Conservation (phyloP, 768 basidiomycete genomes). For the Tremella yokohamensis region DNA sequence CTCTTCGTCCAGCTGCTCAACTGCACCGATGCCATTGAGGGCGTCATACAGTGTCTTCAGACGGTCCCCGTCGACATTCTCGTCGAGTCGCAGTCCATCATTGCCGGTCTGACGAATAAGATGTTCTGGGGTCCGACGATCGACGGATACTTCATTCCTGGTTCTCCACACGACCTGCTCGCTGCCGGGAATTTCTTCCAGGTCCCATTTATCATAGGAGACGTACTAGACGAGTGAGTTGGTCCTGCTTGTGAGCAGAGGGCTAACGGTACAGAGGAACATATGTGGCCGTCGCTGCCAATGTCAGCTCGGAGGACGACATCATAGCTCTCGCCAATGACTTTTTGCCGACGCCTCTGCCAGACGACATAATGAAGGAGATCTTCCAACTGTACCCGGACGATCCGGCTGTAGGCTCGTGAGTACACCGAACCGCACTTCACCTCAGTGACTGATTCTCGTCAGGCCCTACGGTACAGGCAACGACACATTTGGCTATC, state of each 20-base stretch:
- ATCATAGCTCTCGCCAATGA: background rate
- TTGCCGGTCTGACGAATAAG: background rate
- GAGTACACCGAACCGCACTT: slow-evolving; percentile 1
- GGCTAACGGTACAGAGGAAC: background rate
- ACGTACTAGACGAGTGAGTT: slow-evolving; percentile 47
- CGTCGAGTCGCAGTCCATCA: slow-evolving; percentile 7
- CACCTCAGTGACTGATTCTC: background rate
- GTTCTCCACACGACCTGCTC: slow-evolving; percentile 36
- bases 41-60: slow-evolving; percentile 32
- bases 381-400: slow-evolving; percentile 34
- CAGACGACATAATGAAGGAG: slow-evolving; percentile 25
- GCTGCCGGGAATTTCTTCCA: slow-evolving; percentile 35
- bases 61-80: slow-evolving; percentile 27
- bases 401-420: slow-evolving; percentile 32
- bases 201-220: slow-evolving; percentile 46
- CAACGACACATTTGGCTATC: slow-evolving; percentile 43
- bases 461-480: slow-evolving; percentile 42
- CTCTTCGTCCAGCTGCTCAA: slow-evolving; percentile 18
- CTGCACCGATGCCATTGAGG: slow-evolving; percentile 2
- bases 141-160: slow-evolving; percentile 45
- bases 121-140: slow-evolving; percentile 31
- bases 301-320: background rate
- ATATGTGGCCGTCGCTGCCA: background rate
- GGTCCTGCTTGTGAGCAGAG: no score
- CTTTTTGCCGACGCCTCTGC: background rate